Evolutionary conservation across 495 filamentous ascomycete species (phyloP), one percentile per base, ranked within the genome.

Genomic region (Aspergillus cristatus): DNA sequence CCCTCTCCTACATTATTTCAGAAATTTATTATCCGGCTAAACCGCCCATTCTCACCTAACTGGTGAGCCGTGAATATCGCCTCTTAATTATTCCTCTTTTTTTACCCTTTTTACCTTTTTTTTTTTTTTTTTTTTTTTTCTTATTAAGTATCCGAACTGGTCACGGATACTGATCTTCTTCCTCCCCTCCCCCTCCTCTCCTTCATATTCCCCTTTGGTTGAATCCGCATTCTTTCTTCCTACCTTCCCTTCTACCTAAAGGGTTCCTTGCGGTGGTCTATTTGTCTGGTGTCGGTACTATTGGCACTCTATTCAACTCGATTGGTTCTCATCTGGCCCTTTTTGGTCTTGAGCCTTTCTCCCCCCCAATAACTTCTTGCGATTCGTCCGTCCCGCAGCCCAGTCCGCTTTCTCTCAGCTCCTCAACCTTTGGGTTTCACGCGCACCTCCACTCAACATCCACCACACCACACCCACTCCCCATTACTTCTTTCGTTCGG

Each of bases 391-490:
- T 24, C 37, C 47, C 37, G 37, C 34, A 42, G 42, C 20, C 20
- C 20, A 24, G 32, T 4, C 20, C 20, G 20, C 20, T 8, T 24
- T 8, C n/a, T n/a, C n/a, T 43, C 47, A 38, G 40, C 45, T 50
- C 45, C 46, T 50, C 44, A 51, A 48, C 45, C 48, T 48, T 51
- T 47, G 46, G 20, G 45, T 52, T 48, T 51, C 51, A 47, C 54
- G 46, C 46, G 43, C 43, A 50, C 53, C 48, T 52, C 54, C 51
- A 51, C 51, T 47, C 45, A 58, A 44, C 48, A 48, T 47, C 20
- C 20, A 24, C 4, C 20, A 24, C n/a, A 24, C 20, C 20, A 24
- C 20, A 24, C 4, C 20, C 20, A 24, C 20, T 8, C 20, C 8
- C 20, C 20, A 24, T 8, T 8, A 24, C 4, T 24, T 24, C 47